Evolutionary conservation across 805 yeast species (phyloP).

Genomic region (Pichia thaimueangensis): DNA sequence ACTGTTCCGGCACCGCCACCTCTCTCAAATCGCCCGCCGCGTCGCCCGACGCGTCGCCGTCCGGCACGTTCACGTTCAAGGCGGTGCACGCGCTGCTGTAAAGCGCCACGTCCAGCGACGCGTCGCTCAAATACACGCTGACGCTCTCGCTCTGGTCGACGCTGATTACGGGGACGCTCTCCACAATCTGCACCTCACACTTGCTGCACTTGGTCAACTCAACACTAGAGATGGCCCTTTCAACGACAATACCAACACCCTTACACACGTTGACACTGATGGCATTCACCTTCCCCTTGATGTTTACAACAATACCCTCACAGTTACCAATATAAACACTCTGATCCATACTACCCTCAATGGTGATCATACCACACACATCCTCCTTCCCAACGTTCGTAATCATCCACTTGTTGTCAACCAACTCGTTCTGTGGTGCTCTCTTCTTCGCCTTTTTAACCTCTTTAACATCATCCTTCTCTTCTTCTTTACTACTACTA

Average conservation of each 20-base stretch:
- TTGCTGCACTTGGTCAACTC: conserved; percentile 77
- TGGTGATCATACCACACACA: conserved; percentile 44
- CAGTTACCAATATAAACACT: conserved; percentile 86
- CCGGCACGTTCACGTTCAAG: conserved; percentile 70
- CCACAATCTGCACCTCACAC: conserved; percentile 81
- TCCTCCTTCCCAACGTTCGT: conserved; percentile 58
- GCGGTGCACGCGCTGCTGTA: conserved; percentile 83
- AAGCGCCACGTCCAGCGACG: conserved; percentile 48
- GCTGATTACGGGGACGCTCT: conserved; percentile 74
- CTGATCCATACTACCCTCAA: conserved; percentile 81
- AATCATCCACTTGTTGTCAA: conserved; percentile 84
- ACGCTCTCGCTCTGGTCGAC: conserved; percentile 89
- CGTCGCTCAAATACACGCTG: conserved; percentile 44
- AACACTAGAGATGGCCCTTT: conserved; percentile 77
- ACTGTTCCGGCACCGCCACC: conserved; percentile 85
- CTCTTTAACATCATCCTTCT: not conserved
- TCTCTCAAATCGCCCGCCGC: conserved; percentile 73
- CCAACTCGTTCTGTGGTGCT: conserved; percentile 60
- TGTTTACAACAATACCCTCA: conserved; percentile 62
- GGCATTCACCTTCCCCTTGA: conserved; percentile 89
- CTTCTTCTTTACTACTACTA: not conserved
- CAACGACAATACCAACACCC: conserved; percentile 73
- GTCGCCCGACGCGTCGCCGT: conserved; percentile 50
- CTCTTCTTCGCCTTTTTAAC: conserved; percentile 22
- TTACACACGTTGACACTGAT: conserved; percentile 69